Base-by-base conservation (phyloP, 768 basidiomycete genomes). In the Suillus subalutaceus region DNA sequence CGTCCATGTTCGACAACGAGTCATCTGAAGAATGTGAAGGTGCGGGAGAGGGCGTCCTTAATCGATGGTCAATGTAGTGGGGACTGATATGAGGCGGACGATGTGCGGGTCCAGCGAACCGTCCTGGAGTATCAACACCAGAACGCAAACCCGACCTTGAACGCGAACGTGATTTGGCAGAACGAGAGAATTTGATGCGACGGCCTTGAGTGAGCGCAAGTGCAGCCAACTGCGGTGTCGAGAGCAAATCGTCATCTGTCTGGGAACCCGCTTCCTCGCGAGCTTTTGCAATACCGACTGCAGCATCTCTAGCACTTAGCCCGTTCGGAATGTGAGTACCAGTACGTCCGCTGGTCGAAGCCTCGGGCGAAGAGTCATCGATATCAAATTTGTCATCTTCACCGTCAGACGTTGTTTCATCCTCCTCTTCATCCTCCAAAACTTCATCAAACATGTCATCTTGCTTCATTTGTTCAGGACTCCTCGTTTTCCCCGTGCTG, bases 331-430 rank as follows among this genome's bases (percentile, higher is more conserved):
- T 48, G 2, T 65, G 68, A 13, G 53, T 59, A 35, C 40, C 63
- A 35, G 0, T 12, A 35, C 43, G 40, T 37, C 64, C 67, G 35
- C 38, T 58, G 2, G 30, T 63, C 12, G 77, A 79, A 23, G 83
- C 81, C 60, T 89, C 88, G 3, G 84, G 83, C 6, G 91, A 90
- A 23, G 90, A 91, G 78, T 98, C 96, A 71, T 97, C 93, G 62
- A 99, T 99, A 76, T 99, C 97, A 77, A 89, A 98, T 71, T 85
- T 86, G 73, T 94, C 92, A 44, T 87, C 85, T 37, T 93, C 88
- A 35, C 89, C 88, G 7, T 88, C 83, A 3, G 68, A 83, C 26
- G 84, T 82, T 52, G 86, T 86, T 35, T 78, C 81, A 57, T 80
- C 80, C 20, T 81, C 81, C 63, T 86, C 87, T 40, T 84, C 83